Evolutionary conservation across 2,329 filamentous ascomycete species (phyloP), one percentile per base, ranked within the genome.

Genomic region (Penicillium digitatum): DNA sequence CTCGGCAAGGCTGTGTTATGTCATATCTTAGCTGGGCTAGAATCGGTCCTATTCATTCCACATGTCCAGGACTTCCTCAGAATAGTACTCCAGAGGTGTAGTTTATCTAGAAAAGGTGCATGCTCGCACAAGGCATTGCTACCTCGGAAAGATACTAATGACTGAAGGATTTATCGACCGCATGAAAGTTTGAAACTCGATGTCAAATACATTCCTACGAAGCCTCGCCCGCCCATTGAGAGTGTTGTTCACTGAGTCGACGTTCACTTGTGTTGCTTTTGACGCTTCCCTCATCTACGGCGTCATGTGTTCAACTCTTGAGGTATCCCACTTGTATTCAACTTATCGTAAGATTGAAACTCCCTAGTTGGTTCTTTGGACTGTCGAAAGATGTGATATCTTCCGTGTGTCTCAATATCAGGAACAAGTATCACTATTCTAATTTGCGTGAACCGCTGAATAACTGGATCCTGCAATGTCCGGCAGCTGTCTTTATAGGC

Each of bases 211-310:
- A 11, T 54, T 54, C 38, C 32, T 4, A 54, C 53, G 11, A 44
- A 52, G 12, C 34, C 42, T 49, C 14, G 16, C 39, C 10, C 52
- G 52, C 4, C 52, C 52, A 24, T 37, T 54, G 38, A 59, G 57
- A 26, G 79, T 81, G 76, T 66, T 81, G 3, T 56, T 72, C 16
- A 78, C 74, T 1, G 77, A 81, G 56, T 78, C 78, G 0, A 79
- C 80, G 63, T 73, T 80, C 11, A 70, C 74, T 1, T 72, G 70
- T 35, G 75, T 80, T 29, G 72, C 76, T 2, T 61, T 78, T 14
- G 78, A 78, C 51, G 74, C 74, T 6, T 72, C 76, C 0, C 79
- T 79, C 56, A 72, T 78, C 24, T 81, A 79, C 54, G 72, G 70
- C 3, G 63, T 81, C 3, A 68, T 80, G 18, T 81, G 79, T 60